A percentile compares a stretch with the other conserved stretches of the same genome.
phyloP scores from a whole-genome alignment of 2,329 filamentous ascomycete genomes.

The Dryadomyces quercivorus region DNA sequence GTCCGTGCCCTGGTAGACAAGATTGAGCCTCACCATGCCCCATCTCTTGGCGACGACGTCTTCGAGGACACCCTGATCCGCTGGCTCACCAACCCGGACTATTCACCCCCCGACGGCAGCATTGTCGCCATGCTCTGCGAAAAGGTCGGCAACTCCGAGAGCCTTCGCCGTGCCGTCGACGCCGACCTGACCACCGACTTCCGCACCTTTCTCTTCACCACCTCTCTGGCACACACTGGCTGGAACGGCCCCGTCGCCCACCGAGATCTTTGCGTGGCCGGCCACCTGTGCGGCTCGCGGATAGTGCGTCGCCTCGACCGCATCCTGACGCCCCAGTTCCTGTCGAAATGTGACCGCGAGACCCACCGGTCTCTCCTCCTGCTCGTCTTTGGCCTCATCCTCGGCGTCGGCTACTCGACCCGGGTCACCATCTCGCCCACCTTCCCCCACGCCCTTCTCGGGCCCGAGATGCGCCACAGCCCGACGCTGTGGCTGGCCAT shows the following conservation, averaged over 20 bases:
- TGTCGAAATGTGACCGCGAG: slow-evolving; percentile 12
- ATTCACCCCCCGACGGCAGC: slow-evolving; percentile 16
- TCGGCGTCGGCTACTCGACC: slow-evolving; percentile 17
- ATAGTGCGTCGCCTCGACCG: slow-evolving; percentile 18
- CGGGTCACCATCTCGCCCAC: slow-evolving; percentile 11
- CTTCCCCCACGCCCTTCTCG: slow-evolving; percentile 13
- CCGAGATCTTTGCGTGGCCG: slow-evolving; percentile 13
- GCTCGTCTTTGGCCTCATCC: slow-evolving; percentile 17
- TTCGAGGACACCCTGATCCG: slow-evolving; percentile 17
- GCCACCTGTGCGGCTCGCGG: slow-evolving; percentile 17
- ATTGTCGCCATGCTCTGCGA: slow-evolving; percentile 18
- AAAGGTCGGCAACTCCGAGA: slow-evolving; percentile 13
- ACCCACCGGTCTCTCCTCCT: slow-evolving; percentile 18
- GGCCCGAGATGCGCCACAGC: slow-evolving; percentile 17
- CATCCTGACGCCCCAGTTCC: slow-evolving; percentile 19
- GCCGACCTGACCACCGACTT: slow-evolving; percentile 16
- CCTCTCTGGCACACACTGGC: slow-evolving; percentile 17
- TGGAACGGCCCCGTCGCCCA: slow-evolving; percentile 9
- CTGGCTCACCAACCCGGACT: slow-evolving; percentile 17
- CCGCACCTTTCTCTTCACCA: slow-evolving; percentile 17
- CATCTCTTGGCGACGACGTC: slow-evolving; percentile 3
- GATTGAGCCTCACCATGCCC: slow-evolving; percentile 6
- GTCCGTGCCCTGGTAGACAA: slow-evolving; percentile 8
- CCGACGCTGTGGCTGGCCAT: slow-evolving; percentile 21
- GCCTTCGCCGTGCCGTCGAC: slow-evolving; percentile 10